Evolutionary conservation across 345 rosid species (phyloP), one percentile per base, ranked within the genome.

Genomic region (Erodium maritimum): DNA sequence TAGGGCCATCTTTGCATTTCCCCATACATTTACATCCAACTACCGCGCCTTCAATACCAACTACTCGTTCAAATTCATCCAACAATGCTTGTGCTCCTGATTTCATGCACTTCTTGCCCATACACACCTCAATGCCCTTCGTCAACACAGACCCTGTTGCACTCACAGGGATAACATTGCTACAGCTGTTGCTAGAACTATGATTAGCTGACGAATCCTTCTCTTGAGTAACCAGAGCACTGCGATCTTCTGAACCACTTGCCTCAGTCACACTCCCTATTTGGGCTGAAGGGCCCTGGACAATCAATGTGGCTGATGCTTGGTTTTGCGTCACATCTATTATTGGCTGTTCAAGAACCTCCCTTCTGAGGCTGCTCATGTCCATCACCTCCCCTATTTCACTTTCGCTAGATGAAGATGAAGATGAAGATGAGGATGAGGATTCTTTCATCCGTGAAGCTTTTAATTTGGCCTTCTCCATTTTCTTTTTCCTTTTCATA

Each of bases 1-100:
- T 87, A 24, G 95, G 95, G 19, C 86, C 89, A 13, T 80, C 81
- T 61, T 77, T 71, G 78, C 95, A 85, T 70, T 85, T 84, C 1
- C 88, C 89, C 85, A 84, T 75, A 63, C 91, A 87, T 64, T 82
- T 87, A 77, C 91, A 87, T 57, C 78, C 80, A 50, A 78, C 82
- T 45, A 81, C 78, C 0, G 73, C 79, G 1, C 75, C 91, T 23
- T 82, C 79, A 1, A 50, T n/a, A 4, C 83, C 81, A 50, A 79
- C 60, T 0, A 63, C 77, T 62, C 61, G 85, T 68, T 75, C 76
- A 72, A 87, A 81, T 63, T 72, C 87, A 46, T 73, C 78, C 58
- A 87, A 59, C 71, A 87, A 63, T 0, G 77, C 70, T n/a, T 71
- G 74, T 16, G 76, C 79, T 63, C 91, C 95, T 13, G 81, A 65